These are phyloP conservation scores for Pythium dissotocum DNA, from an alignment of 352 stramenopile genomes.

Conservation along the genomic window DNA sequence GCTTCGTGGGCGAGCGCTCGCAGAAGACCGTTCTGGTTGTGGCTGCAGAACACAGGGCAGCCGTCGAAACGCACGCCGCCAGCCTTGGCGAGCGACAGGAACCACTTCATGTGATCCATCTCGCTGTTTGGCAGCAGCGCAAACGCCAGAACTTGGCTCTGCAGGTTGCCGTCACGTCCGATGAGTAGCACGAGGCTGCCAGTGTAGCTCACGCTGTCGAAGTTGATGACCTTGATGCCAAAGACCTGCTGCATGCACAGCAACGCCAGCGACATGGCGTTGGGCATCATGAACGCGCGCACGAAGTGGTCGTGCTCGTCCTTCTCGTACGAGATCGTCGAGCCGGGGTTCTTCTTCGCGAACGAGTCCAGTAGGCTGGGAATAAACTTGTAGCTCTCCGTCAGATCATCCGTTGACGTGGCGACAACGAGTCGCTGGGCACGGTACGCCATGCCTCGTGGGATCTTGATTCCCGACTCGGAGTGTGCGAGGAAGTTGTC, in stretches of 20 bases:
- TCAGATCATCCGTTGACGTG: constrained; percentile 70
- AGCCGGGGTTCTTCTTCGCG: constrained; percentile 69
- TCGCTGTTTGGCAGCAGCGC: constrained; percentile 62
- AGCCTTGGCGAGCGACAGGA: constrained; percentile 54
- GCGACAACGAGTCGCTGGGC: constrained; percentile 67
- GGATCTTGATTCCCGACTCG: constrained; percentile 65
- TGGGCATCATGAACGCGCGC: constrained; percentile 71
- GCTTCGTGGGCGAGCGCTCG: constrained; percentile 54
- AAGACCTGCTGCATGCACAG: constrained; percentile 63
- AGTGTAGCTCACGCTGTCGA: constrained; percentile 67
- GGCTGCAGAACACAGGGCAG: constrained; percentile 57
- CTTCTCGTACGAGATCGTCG: constrained; percentile 61
- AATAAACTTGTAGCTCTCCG: constrained; percentile 84
- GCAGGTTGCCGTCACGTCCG: constrained; percentile 66
- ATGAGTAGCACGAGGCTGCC: constrained; percentile 64
- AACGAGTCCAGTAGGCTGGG: constrained; percentile 73
- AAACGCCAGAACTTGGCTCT: constrained; percentile 70
- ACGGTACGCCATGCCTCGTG: constrained; percentile 70
- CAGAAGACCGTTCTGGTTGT: constrained; percentile 60
- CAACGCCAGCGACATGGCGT: constrained; percentile 46
- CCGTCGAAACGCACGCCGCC: constrained; percentile 51
- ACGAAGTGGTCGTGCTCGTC: constrained; percentile 65
- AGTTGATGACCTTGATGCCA: constrained; percentile 74
- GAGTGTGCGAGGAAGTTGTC: constrained; percentile 74
- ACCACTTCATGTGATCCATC: constrained; percentile 78